Evolutionary conservation across 2,329 filamentous ascomycete species (phyloP).

Genomic region (Chrysoporthe deuterocubensis): DNA sequence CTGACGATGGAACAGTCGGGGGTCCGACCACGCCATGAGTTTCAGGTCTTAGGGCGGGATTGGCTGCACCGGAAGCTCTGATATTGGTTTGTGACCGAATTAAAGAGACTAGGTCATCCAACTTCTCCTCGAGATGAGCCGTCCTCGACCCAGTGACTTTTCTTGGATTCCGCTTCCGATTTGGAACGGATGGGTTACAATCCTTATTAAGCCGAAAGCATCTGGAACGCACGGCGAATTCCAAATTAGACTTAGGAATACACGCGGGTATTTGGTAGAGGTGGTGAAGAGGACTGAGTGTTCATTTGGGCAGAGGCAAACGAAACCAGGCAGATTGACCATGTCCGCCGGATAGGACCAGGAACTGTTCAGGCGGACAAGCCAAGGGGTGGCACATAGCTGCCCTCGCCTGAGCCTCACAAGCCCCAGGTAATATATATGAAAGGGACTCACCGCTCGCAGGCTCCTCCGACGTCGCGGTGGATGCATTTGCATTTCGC

Average conservation of each 20-base stretch:
- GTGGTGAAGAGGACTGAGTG: not conserved
- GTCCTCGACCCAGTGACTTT: constrained; percentile 42
- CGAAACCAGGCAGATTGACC: not conserved
- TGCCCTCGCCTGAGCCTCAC: not conserved
- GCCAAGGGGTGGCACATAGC: not conserved
- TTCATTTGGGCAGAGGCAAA: not conserved
- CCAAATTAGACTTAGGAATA: not conserved
- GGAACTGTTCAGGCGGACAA: not conserved
- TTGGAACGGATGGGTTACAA: constrained; percentile 49
- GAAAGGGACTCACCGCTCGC: constrained; percentile 37
- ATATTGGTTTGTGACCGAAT: constrained; percentile 37
- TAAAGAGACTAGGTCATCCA: constrained; percentile 53
- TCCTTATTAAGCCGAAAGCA: constrained; percentile 53
- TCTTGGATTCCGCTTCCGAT: constrained; percentile 43
- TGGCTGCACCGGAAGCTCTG: constrained; percentile 18
- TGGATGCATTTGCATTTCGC: constrained; percentile 55
- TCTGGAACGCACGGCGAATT: constrained; percentile 22
- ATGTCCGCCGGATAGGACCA: not conserved
- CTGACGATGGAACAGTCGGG: constrained; percentile 18
- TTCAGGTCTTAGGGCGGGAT: not conserved
- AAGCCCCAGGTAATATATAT: not conserved
- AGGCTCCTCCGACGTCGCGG: constrained; percentile 36
- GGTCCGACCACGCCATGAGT: not conserved
- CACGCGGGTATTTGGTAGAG: not conserved
- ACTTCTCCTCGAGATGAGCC: constrained; percentile 53